A percentile compares a stretch with the other conserved stretches of the same genome.
Evolutionary conservation across 345 rosid species (phyloP).

Genomic region (Aegle marmelos): DNA sequence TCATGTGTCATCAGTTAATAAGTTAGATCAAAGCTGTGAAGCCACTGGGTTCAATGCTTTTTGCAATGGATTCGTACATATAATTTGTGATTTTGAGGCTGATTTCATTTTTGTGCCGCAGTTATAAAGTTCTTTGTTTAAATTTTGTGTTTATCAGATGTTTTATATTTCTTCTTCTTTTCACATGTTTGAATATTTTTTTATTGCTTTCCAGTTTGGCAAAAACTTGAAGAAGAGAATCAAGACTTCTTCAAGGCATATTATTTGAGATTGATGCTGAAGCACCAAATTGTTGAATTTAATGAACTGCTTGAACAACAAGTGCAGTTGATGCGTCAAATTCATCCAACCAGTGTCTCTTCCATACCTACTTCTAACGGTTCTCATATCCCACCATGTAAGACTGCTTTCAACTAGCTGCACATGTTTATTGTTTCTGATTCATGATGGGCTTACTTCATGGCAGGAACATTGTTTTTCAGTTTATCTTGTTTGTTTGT

Average conservation of each 20-base stretch:
- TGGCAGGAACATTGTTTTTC: background rate
- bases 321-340: conserved; percentile 75
- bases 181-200: background rate
- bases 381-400: conserved; percentile 70
- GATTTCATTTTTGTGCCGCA: background rate
- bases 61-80: background rate
- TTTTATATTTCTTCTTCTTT: background rate
- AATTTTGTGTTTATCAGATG: background rate
- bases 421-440: background rate
- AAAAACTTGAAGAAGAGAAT: conserved; percentile 99
- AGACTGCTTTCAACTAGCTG: conserved; percentile 23
- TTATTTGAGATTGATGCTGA: conserved; percentile 81
- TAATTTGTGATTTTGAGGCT: background rate
- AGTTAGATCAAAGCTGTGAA: background rate
- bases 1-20: background rate
- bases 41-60: background rate
- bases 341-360: conserved; percentile 55
- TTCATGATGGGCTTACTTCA: background rate
- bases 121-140: background rate
- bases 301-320: conserved; percentile 95
- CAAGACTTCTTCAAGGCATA: conserved; percentile 89
- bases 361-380: conserved; percentile 71
- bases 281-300: conserved; percentile 89
- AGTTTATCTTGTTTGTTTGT: background rate
- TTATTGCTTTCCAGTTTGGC: conserved; percentile 73